Evolutionary conservation across 192 early-diverging fungal genomes (phyloP).

Genomic region (Gamsiella multidivaricata): DNA sequence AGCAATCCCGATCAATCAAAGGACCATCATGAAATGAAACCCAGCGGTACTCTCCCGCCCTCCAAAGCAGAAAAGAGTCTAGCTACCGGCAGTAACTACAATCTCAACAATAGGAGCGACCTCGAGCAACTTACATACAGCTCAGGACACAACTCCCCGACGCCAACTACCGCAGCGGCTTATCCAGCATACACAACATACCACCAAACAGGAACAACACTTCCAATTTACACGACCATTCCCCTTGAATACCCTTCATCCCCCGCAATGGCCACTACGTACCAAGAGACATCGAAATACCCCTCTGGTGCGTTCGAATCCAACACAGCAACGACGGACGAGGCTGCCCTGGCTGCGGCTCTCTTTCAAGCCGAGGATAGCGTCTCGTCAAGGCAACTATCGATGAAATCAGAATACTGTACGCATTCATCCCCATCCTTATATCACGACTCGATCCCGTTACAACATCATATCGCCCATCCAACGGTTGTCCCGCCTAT

Average conservation of each 20-base stretch:
- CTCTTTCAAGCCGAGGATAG: conserved; percentile 24
- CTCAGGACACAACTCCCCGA: no score
- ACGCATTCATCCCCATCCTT: not conserved
- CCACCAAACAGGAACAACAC: not conserved
- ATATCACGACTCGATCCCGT: no score
- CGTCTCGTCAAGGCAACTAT: not conserved
- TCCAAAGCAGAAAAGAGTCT: not conserved
- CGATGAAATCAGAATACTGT: not conserved
- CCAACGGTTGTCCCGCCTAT: no score
- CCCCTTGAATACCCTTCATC: no score
- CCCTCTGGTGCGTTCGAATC: no score
- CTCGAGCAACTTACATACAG: not conserved
- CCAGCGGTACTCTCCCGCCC: not conserved
- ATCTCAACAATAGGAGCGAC: not conserved
- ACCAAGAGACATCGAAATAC: no score
- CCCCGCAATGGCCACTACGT: no score
- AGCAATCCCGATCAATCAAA: no score
- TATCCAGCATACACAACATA: not conserved
- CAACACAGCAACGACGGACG: not conserved
- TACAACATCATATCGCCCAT: no score
- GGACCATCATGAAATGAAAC: not conserved
- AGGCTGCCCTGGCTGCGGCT: conserved; percentile 27
- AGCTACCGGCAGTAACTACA: not conserved
- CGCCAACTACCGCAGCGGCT: no score
- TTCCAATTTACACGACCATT: not conserved